These are phyloP conservation scores for Hygrophoropsis aurantiaca DNA, from an alignment of 768 basidiomycete species.

Conservation along the genomic window DNA sequence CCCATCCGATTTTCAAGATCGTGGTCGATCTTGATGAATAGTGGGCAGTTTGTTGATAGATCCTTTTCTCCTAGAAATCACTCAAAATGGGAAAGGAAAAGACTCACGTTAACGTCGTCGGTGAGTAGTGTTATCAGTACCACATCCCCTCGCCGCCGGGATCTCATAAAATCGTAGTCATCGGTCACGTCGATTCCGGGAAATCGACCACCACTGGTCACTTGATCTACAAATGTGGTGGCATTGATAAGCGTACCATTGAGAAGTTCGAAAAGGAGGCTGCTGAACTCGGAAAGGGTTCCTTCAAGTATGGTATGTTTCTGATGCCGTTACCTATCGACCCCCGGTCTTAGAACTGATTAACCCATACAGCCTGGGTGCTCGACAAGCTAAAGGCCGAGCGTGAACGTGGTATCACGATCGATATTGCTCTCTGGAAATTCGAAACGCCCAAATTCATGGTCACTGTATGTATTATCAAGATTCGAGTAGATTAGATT, in stretches of 20 bases:
- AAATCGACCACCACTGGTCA: constrained; percentile 99
- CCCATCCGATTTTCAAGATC: constrained; percentile 20
- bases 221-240: constrained; percentile 99
- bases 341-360: constrained; percentile 22
- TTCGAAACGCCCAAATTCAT: constrained; percentile 99
- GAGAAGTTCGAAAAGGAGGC: constrained; percentile 99
- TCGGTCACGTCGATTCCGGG: constrained; percentile 99
- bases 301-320: constrained; percentile 90
- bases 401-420: constrained; percentile 99
- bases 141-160: constrained; percentile 20
- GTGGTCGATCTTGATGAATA: constrained; percentile 13
- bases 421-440: constrained; percentile 99
- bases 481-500: background rate
- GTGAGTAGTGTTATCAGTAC: constrained; percentile 48
- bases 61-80: constrained; percentile 40
- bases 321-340: constrained; percentile 11
- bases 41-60: constrained; percentile 13
- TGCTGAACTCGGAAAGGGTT: constrained; percentile 99
- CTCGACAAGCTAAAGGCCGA: constrained; percentile 99
- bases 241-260: constrained; percentile 99
- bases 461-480: constrained; percentile 70
- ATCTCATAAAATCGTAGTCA: constrained; percentile 59
- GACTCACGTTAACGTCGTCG: constrained; percentile 96
- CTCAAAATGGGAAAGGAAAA: constrained; percentile 95
- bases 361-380: constrained; percentile 80